Base-by-base conservation (phyloP, 306 rosid species). In the Acmispon strigosus region DNA sequence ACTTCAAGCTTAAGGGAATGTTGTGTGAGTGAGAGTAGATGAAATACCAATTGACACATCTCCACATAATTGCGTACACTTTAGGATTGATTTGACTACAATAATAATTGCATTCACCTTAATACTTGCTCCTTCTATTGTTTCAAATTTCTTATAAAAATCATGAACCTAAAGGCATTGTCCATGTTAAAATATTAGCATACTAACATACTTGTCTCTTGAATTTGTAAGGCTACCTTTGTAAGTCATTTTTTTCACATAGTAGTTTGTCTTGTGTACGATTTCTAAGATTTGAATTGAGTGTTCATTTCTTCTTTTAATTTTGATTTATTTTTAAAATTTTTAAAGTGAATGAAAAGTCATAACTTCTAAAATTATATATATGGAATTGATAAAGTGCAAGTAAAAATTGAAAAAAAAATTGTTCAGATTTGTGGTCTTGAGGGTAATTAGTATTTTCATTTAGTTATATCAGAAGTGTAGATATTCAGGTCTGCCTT, bases 401-500 rank as follows among this genome's bases (percentile, higher is more conserved):
- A 63, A 62, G 55, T 57, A 29, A 20, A 50, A 5, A 5, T 32
- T 36, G 44, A 37, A 61, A 15, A 49, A 10, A 10, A 19, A 49
- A 20, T 9, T 56, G 47, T 32, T 47, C 37, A 20, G 53, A 48
- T 34, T 47, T 57, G 9, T 47, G 54, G 34, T 17, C 44, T 77
- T 69, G 19, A 52, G 24, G 52, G 64, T 43, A 24, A 61, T 42
- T 61, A 49, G 27, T 22, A 49, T 41, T 62, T 60, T 10, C 44
- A 24, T 32, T 76, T 10, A 41, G 22, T 36, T 70, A 12, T 77
- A 27, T 61, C 69, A 41, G 34, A 73, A 50, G 20, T 15, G 17
- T 27, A 60, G 19, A 59, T 79, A 43, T 73, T 47, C 42, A 32
- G 17, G 24, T 24, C 36, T 49, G 10, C 69, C 62, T 74, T 69